phyloP scores from a whole-genome alignment of 2,329 filamentous ascomycete species.

The Exophiala mesophila region DNA sequence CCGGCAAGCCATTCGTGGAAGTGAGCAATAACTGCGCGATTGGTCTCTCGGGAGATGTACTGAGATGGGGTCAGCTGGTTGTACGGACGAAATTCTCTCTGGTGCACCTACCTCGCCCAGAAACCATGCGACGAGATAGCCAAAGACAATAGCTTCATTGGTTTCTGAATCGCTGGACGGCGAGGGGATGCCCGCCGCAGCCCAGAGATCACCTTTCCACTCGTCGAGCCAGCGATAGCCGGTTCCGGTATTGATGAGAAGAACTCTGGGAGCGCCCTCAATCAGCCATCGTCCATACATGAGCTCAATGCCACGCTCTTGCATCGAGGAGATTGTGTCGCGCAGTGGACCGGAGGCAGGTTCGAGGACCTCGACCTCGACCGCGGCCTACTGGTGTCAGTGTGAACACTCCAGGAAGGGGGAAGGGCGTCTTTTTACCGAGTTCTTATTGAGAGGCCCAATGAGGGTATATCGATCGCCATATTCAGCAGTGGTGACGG shows the following conservation, averaged over 20 bases:
- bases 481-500: conserved; percentile 97
- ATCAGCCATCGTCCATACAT: conserved; percentile 97
- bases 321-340: conserved; percentile 86
- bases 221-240: conserved; percentile 88
- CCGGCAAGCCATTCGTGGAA: conserved; percentile 99
- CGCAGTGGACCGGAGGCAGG: conserved; percentile 75
- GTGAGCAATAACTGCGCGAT: conserved; percentile 88
- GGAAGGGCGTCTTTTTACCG: conserved; percentile 49
- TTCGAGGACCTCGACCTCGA: conserved; percentile 91
- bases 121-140: conserved; percentile 97
- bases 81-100: background rate
- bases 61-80: conserved; percentile 35
- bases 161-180: conserved; percentile 89
- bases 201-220: conserved; percentile 97
- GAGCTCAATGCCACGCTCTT: conserved; percentile 80
- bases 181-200: conserved; percentile 85
- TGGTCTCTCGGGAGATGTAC: conserved; percentile 92
- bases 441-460: conserved; percentile 85
- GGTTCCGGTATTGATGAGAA: conserved; percentile 91
- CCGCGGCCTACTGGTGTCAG: conserved; percentile 78
- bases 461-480: conserved; percentile 94
- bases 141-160: conserved; percentile 95
- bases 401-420: too few relatives aligned
- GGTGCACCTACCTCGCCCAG: conserved; percentile 72
- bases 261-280: conserved; percentile 86